Evolutionary conservation across 176 grass and related monocot genomes (phyloP).

Genomic region (bread wheat (Triticum aestivum)): DNA sequence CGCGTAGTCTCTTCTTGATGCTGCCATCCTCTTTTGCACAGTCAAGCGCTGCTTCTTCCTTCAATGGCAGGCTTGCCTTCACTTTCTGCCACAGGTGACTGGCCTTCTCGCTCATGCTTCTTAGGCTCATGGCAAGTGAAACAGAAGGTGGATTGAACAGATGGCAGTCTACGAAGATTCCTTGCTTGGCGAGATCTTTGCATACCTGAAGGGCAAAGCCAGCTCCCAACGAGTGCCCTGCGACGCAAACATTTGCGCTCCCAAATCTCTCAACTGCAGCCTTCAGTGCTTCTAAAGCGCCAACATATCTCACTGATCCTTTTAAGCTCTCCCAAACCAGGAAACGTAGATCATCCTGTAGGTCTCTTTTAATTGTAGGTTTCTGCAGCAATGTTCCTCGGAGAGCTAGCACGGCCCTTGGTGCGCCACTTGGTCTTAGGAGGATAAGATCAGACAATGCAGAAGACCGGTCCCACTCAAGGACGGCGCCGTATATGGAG

Average conservation of each 20-base stretch:
- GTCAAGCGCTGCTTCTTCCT: slow-evolving; percentile 39
- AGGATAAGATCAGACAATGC: slow-evolving; percentile 72
- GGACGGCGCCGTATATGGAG: slow-evolving; percentile 78
- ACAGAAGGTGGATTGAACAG: slow-evolving; percentile 92
- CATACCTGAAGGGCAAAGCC: slow-evolving; percentile 81
- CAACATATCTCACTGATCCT: slow-evolving; percentile 70
- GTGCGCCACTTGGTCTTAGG: slow-evolving; percentile 68
- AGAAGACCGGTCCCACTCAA: slow-evolving; percentile 84
- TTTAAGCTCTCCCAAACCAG: slow-evolving; percentile 81
- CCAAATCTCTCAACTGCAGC: slow-evolving; percentile 55
- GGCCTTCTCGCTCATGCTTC: slow-evolving; percentile 72
- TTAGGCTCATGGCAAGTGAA: slow-evolving; percentile 82
- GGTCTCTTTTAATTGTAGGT: slow-evolving; percentile 70
- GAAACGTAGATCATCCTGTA: slow-evolving; percentile 87
- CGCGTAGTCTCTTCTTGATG: slow-evolving; percentile 33
- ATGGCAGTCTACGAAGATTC: slow-evolving; percentile 83
- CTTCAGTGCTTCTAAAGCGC: slow-evolving; percentile 63
- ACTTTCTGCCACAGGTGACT: slow-evolving; percentile 70
- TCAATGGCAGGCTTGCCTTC: slow-evolving; percentile 47
- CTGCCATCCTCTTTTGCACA: slow-evolving; percentile 28
- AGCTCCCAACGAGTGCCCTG: slow-evolving; percentile 81
- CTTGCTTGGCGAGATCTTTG: slow-evolving; percentile 79
- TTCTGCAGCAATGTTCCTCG: slow-evolving; percentile 75
- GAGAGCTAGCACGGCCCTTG: slow-evolving; percentile 70
- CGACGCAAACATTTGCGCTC: slow-evolving; percentile 57